Percentiles rank a stretch among this genome's conserved stretches.
Evolutionary conservation across 345 rosid genomes (phyloP).

Genomic region (Eucalyptus pauciflora): DNA sequence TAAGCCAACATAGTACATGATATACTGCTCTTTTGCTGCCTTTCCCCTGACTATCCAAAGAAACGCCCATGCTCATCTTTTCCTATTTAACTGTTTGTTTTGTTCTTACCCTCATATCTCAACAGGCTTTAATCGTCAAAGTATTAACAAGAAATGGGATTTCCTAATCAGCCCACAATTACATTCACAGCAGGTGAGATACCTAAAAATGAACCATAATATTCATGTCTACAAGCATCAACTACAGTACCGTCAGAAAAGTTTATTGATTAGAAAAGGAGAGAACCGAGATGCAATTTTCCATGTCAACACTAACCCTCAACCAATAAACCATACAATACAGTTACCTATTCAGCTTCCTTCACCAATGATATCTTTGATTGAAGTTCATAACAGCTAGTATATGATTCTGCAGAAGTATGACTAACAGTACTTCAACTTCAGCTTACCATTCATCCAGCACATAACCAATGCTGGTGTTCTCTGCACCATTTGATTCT

Average conservation of each 20-base stretch:
- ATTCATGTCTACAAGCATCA: background rate
- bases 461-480: constrained; percentile 48
- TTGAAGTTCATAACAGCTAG: background rate
- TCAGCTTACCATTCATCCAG: constrained; percentile 80
- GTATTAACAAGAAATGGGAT: background rate
- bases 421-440: background rate
- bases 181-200: background rate
- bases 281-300: background rate
- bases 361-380: background rate
- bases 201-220: background rate
- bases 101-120: background rate
- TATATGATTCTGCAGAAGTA: background rate
- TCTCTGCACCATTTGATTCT: constrained; percentile 14
- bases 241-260: background rate
- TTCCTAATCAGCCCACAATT: background rate
- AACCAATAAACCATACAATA: background rate
- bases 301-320: background rate
- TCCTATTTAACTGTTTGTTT: background rate
- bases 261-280: background rate
- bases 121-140: background rate
- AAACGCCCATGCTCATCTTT: background rate
- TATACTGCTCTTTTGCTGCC: background rate
- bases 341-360: background rate
- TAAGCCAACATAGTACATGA: background rate
- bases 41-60: background rate